phyloP scores from a whole-genome alignment of 306 rosid species.

The Luffa aegyptiaca region DNA sequence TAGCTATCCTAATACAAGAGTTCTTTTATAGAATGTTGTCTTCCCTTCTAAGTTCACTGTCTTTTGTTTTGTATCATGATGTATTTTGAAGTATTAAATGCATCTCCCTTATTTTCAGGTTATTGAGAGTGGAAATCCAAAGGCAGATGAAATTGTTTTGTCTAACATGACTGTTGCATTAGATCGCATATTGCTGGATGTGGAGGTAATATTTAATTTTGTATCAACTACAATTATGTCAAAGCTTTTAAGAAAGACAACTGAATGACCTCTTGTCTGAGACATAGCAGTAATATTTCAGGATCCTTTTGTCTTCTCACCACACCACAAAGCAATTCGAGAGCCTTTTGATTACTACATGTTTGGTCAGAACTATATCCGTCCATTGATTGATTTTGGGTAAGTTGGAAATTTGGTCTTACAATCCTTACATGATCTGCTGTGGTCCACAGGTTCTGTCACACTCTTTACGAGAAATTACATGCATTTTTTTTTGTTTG shows the following conservation, averaged over 20 bases:
- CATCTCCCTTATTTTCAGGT: conserved; percentile 38
- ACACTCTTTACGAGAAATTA: not conserved
- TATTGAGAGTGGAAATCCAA: conserved; percentile 64
- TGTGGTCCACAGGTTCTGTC: not conserved
- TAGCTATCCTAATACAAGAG: not conserved
- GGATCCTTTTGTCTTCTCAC: conserved; percentile 86
- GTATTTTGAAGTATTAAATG: not conserved
- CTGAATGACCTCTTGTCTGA: conserved; percentile 16
- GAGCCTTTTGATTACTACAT: conserved; percentile 92
- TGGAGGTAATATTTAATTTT: conserved; percentile 45
- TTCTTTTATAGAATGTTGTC: not conserved
- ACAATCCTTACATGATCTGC: conserved; percentile 15
- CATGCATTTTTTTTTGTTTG: not conserved
- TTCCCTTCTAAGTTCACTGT: conserved; percentile 2
- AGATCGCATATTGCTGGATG: conserved; percentile 79
- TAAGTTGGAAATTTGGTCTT: conserved; percentile 27
- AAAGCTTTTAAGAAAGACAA: conserved; percentile 13
- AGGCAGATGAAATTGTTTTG: conserved; percentile 60
- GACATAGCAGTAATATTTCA: conserved; percentile 34
- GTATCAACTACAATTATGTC: not conserved
- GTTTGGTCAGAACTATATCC: conserved; percentile 89
- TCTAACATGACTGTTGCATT: conserved; percentile 68
- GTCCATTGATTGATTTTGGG: conserved; percentile 88
- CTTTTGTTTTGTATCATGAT: not conserved
- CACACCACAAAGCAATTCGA: conserved; percentile 84